These are phyloP conservation scores for Tulasnella calospora DNA, from an alignment of 768 basidiomycete species.

Conservation along the genomic window DNA sequence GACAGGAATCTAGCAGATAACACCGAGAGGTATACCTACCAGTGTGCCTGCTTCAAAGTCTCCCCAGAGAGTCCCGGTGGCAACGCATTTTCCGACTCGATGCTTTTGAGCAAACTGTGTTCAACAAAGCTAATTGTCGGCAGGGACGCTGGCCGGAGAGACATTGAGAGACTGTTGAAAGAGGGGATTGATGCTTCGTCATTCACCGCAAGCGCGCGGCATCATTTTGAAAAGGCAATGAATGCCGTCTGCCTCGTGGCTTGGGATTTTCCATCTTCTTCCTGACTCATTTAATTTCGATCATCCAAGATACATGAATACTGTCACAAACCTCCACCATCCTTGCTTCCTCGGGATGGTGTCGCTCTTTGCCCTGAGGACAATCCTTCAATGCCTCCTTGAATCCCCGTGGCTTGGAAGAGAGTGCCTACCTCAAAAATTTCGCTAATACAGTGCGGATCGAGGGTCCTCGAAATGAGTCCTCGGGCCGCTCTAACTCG, in stretches of 20 bases:
- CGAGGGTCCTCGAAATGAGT: too few species aligned
- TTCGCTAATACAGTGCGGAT: too few species aligned
- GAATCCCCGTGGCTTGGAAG: too few species aligned
- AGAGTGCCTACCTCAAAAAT: too few species aligned
- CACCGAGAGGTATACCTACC: neutral
- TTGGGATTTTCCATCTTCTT: neutral
- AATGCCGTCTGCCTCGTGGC: neutral
- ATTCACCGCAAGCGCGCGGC: neutral
- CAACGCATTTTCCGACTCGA: neutral
- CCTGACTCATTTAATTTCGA: neutral
- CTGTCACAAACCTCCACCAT: neutral
- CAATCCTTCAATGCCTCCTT: too few species aligned
- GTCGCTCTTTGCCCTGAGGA: neutral
- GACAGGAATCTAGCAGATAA: neutral
- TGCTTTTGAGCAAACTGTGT: neutral
- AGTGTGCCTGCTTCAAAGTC: neutral
- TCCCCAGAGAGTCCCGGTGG: neutral
- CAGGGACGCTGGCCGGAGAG: neutral
- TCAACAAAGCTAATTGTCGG: neutral
- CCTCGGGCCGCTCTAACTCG: too few species aligned
- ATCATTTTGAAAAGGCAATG: neutral
- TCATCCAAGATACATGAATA: neutral
- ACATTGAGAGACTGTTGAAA: neutral
- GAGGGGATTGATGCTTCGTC: neutral
- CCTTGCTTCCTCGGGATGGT: too few species aligned